Conservation (phyloP, 805 yeast genomes). For the Lipomyces mesembrius region DNA sequence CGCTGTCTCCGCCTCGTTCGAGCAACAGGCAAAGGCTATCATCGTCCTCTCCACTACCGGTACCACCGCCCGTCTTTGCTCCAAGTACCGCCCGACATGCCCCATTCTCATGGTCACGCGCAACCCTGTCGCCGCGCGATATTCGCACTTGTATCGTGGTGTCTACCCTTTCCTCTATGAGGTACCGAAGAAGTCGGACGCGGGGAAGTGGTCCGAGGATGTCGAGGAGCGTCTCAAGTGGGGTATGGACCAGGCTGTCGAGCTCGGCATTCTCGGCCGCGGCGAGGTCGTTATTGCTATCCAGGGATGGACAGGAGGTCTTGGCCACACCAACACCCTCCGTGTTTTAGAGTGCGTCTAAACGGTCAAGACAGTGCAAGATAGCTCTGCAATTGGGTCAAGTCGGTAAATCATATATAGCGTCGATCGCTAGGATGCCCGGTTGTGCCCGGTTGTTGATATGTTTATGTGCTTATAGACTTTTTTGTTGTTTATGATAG, state of each 20-base stretch:
- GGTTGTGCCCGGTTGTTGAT: background rate
- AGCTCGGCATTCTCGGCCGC: slow-evolving; percentile 78
- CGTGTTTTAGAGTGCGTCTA: slow-evolving; percentile 67
- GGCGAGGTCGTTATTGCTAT: slow-evolving; percentile 92
- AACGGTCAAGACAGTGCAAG: background rate
- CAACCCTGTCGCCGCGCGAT: slow-evolving; percentile 90
- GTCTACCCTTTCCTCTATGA: slow-evolving; percentile 94
- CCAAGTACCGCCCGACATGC: slow-evolving; percentile 96
- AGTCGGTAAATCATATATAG: background rate
- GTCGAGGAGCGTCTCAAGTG: slow-evolving; percentile 92
- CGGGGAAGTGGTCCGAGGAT: slow-evolving; percentile 91
- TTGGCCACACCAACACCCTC: slow-evolving; percentile 98
- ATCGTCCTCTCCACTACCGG: slow-evolving; percentile 95
- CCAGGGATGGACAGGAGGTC: slow-evolving; percentile 99
- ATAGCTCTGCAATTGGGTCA: background rate
- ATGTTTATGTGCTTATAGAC: background rate
- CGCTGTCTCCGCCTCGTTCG: slow-evolving; percentile 94
- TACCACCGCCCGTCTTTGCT: slow-evolving; percentile 90
- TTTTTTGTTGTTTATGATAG: background rate
- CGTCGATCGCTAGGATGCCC: background rate
- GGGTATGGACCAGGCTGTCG: slow-evolving; percentile 89
- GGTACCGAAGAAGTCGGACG: slow-evolving; percentile 55
- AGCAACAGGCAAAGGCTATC: slow-evolving; percentile 95
- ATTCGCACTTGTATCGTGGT: slow-evolving; percentile 96
- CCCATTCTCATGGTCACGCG: slow-evolving; percentile 98